Base-by-base conservation (phyloP, 768 basidiomycete species). In the Stropharia rugosoannulata region DNA sequence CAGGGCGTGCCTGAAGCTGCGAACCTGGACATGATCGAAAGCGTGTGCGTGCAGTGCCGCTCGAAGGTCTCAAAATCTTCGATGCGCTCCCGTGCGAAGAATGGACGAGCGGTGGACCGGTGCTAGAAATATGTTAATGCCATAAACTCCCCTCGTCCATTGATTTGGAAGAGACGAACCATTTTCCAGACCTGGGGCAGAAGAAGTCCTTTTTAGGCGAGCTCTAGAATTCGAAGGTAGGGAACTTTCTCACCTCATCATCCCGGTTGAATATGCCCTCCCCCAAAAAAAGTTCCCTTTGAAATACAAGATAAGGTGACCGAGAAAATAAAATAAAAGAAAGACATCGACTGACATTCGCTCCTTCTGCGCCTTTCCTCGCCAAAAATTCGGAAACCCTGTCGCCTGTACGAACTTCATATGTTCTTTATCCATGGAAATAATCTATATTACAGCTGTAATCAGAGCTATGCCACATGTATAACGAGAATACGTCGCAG, bases 251-350 rank as follows among this genome's bases (percentile, higher is more conserved):
- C 64, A 83, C 84, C 69, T 85, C 81, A 61, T 86, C 88, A 66
- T 89, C 89, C 13, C 87, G 79, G 59, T 89, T 89, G 68, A 91
- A 91, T 38, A 91, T 89, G 2, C 89, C 87, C 58, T 80, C 75
- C 3, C 89, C 89, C n/a, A 90, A 74, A 65, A 89, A 85, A 9
- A 74, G 75, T 59, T 81, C 76, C 80, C 80, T 80, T 41, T 16
- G 25, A 64, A 46, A 56, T 27, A 7, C 16, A 29, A 22, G 10
- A 54, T 54, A 18, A 56, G 39, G 16, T 12, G 39, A 36, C 12
- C 43, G 19, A 11, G 40, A 18, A n/a, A n/a, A n/a, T n/a, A n/a
- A 45, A 25, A 22, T 22, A 43, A 49, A 42, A 39, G 8, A n/a
- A 27, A 42, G 27, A 2, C 9, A 35, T 3, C 12, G 15, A 69